Percentiles rank a stretch among this genome's conserved stretches.
Conservation (phyloP, 2,329 filamentous ascomycete species). For the Beauveria bassiana region DNA sequence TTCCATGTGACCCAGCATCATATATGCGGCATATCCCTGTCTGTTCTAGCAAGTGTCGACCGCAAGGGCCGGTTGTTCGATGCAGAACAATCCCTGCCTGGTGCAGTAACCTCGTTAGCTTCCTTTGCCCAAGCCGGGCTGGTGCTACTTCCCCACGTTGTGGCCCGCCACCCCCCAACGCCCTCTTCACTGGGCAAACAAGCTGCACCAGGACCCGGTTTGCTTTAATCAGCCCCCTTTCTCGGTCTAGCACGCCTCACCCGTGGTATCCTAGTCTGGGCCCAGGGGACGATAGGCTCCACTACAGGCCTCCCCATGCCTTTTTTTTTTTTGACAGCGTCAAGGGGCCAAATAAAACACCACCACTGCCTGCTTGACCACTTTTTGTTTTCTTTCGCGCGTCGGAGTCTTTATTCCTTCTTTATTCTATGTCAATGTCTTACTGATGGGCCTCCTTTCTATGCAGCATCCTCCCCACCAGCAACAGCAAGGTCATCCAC, state of each 20-base stretch:
- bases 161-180: constrained; percentile 12
- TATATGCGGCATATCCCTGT: constrained; percentile 2
- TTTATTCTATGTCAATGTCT: constrained; percentile 23
- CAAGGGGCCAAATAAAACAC: constrained; percentile 43
- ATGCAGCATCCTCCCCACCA: constrained; percentile 72
- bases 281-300: constrained; percentile 32
- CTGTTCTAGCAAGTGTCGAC: not conserved
- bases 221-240: constrained; percentile 31
- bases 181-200: constrained; percentile 13
- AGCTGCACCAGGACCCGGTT: constrained; percentile 14
- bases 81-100: constrained; percentile 8
- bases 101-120: not conserved
- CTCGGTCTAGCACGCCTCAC: constrained; percentile 41
- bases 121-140: not conserved
- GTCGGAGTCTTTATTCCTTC: constrained; percentile 13
- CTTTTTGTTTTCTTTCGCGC: constrained; percentile 30
- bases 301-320: constrained; percentile 33
- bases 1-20: not conserved
- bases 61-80: constrained; percentile 8
- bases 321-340: constrained; percentile 27
- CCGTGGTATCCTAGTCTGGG: constrained; percentile 41
- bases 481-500: constrained; percentile 58
- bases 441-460: constrained; percentile 54
- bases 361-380: constrained; percentile 33
- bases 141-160: constrained; percentile 14